Evolutionary conservation across 441 rosid species (phyloP).

Genomic region (Gossypium schwendimanii): DNA sequence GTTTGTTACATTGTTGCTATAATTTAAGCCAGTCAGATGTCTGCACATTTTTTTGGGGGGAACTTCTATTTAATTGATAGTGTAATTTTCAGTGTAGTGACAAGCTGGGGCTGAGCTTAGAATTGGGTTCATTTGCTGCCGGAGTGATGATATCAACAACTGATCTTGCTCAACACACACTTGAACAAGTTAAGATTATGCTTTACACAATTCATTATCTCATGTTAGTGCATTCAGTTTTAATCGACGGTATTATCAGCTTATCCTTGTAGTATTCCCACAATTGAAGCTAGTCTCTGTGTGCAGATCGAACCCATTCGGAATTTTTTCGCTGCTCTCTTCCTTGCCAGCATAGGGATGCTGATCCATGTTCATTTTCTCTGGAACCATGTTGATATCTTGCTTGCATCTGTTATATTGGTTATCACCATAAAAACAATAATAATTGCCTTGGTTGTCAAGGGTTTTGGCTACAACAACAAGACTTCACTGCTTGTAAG

Average conservation of each 20-base stretch:
- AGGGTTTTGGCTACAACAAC: slow-evolving; percentile 91
- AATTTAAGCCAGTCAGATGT: not conserved
- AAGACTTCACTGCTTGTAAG: slow-evolving; percentile 83
- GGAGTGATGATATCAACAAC: slow-evolving; percentile 98
- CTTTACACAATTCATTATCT: not conserved
- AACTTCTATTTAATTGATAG: slow-evolving; percentile 13
- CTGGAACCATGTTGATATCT: slow-evolving; percentile 93
- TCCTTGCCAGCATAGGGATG: slow-evolving; percentile 99
- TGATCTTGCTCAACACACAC: slow-evolving; percentile 90
- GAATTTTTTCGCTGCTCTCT: slow-evolving; percentile 93
- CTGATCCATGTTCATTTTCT: slow-evolving; percentile 89
- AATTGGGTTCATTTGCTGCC: slow-evolving; percentile 96
- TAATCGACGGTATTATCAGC: not conserved
- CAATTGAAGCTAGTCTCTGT: not conserved
- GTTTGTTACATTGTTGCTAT: not conserved
- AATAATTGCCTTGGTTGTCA: slow-evolving; percentile 71
- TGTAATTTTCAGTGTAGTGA: slow-evolving; percentile 72
- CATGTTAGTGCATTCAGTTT: not conserved
- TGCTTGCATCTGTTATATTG: slow-evolving; percentile 84
- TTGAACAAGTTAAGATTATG: slow-evolving; percentile 67
- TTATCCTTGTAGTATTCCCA: not conserved
- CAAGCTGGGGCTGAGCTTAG: slow-evolving; percentile 93
- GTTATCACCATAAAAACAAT: slow-evolving; percentile 80
- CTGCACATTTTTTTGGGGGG: not conserved
- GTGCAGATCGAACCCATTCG: slow-evolving; percentile 93